phyloP scores from a whole-genome alignment of 164 flowering plant species.

The Sextonia rubra region DNA sequence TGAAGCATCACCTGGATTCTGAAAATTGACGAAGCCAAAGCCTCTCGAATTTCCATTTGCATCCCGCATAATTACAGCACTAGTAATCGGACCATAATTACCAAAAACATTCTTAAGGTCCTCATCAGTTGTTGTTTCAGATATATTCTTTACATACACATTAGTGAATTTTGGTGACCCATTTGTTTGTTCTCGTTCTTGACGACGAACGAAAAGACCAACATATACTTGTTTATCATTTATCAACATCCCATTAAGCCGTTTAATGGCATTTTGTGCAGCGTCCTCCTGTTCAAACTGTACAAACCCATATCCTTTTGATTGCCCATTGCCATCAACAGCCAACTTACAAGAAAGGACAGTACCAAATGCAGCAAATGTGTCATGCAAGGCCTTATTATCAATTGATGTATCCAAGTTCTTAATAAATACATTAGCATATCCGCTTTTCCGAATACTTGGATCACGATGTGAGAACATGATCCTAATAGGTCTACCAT shows the following conservation, averaged over 20 bases:
- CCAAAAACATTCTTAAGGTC: constrained; percentile 56
- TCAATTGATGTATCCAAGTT: constrained; percentile 67
- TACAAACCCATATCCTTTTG: constrained; percentile 79
- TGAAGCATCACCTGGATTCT: constrained; percentile 60
- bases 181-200: constrained; percentile 40
- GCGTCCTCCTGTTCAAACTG: constrained; percentile 70
- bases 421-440: constrained; percentile 74
- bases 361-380: constrained; percentile 61
- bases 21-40: constrained; percentile 78
- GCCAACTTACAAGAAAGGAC: constrained; percentile 83
- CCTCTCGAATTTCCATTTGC: constrained; percentile 59
- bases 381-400: constrained; percentile 63
- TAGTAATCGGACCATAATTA: constrained; percentile 59
- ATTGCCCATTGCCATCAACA: constrained; percentile 48
- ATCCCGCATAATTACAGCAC: constrained; percentile 71
- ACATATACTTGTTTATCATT: constrained; percentile 76
- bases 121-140: constrained; percentile 53
- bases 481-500: constrained; percentile 72
- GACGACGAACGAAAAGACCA: constrained; percentile 61
- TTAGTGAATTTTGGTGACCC: constrained; percentile 59
- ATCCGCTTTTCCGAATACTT: constrained; percentile 61
- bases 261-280: constrained; percentile 51
- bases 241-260: constrained; percentile 66
- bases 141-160: constrained; percentile 69
- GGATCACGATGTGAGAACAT: constrained; percentile 78